Evolutionary conservation across 2,329 filamentous ascomycete species (phyloP), one percentile per base, ranked within the genome.

Genomic region (Rosellinia necatrix): DNA sequence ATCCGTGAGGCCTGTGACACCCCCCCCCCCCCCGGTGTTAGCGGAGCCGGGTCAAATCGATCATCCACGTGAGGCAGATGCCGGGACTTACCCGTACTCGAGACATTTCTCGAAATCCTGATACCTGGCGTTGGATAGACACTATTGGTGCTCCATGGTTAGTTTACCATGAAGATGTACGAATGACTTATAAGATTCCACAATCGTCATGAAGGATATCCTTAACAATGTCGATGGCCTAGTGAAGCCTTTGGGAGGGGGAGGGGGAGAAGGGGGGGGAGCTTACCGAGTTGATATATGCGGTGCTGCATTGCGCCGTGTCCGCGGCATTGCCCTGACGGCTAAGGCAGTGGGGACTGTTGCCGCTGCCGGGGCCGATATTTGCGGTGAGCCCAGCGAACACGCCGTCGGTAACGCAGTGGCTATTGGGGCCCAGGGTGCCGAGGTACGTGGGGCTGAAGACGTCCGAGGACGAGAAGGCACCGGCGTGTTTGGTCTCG

Each of bases 401-500:
- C 2, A 10, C 24, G 24, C 59, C 59, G 34, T 62, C 53, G 4
- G 53, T 60, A 3, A 62, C 59, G 17, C 56, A 60, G 29, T 60
- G 58, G 48, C 49, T 55, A 10, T 12, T 32, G 40, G 8, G 8
- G 12, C 50, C 48, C 6, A 62, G 53, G 1, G 42, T 25, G 34
- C 59, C 59, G 5, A 62, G 53, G 12, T 60, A 62, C n/a, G 35
- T 3, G 13, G 53, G 9, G 35, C 49, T 62, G 19, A 62, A 62
- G 38, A 42, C 32, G 17, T 59, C 57, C 0, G 59, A 62, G 7
- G 27, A 6, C 2, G 53, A 48, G 35, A 60, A 62, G 27, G 57
- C 49, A 24, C 59, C 59, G 1, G 59, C 17, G 22, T 62, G 59
- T 50, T 62, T 62, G 29, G 57, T 60, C 53, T 62, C 59, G 35